phyloP scores from a whole-genome alignment of 768 basidiomycete genomes.

The Rhodotorula graminis region DNA sequence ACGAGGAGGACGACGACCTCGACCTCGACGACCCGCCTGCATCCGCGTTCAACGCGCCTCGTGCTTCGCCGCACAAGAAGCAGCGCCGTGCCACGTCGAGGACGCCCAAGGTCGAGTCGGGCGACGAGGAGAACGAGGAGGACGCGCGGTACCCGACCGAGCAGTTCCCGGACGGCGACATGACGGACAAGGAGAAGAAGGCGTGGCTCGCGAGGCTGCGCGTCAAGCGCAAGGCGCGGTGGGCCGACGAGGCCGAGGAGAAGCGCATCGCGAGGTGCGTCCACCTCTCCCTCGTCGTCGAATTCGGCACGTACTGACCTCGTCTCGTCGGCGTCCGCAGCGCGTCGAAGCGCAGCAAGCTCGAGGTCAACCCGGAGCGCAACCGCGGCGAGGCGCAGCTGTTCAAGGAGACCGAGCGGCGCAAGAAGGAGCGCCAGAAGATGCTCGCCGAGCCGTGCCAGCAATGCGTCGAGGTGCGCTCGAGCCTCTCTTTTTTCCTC shows the following conservation, averaged over 20 bases:
- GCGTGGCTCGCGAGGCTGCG: neutral
- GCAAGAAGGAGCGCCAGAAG: slow-evolving; percentile 58
- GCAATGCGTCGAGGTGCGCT: slow-evolving; percentile 67
- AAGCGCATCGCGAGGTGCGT: neutral
- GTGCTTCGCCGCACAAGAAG: neutral
- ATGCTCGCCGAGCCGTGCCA: slow-evolving; percentile 77
- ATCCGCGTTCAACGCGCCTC: no score
- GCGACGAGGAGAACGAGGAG: neutral
- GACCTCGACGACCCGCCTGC: neutral
- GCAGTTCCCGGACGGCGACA: neutral
- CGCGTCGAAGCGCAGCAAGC: slow-evolving; percentile 43
- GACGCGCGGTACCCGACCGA: neutral
- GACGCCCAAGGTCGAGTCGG: neutral
- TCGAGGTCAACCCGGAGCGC: slow-evolving; percentile 60
- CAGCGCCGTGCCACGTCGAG: no score
- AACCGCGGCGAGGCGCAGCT: slow-evolving; percentile 66
- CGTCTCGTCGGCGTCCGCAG: neutral
- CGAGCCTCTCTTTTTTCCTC: no score
- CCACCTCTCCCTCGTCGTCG: no score
- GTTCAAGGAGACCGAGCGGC: slow-evolving; percentile 67
- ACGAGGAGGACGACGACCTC: neutral
- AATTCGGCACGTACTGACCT: neutral
- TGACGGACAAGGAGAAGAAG: slow-evolving; percentile 5
- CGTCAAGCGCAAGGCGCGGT: neutral
- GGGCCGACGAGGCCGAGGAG: neutral